These are phyloP conservation scores for Lycium ferocissimum DNA, from an alignment of 257 asterid species.

Conservation along the genomic window DNA sequence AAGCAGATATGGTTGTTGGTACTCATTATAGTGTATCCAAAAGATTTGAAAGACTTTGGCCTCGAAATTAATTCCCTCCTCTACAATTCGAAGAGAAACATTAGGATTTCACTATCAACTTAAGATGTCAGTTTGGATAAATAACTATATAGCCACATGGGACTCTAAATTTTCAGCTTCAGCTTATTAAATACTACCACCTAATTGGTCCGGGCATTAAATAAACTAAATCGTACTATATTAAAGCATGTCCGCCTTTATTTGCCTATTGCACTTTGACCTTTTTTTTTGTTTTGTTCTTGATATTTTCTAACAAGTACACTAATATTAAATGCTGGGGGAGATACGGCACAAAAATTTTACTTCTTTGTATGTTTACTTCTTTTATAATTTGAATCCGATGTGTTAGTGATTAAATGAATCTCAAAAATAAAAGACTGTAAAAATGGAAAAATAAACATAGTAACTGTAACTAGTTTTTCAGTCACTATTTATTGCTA, in stretches of 20 bases:
- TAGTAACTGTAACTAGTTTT: no score
- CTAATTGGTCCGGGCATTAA: neutral
- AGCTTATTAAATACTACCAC: neutral
- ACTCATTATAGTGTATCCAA: neutral
- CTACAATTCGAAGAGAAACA: neutral
- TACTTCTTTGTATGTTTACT: neutral
- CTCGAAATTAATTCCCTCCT: slow-evolving; percentile 10
- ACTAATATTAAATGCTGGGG: neutral
- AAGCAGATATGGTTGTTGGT: slow-evolving; percentile 27
- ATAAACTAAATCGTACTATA: neutral
- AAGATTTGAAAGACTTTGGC: neutral
- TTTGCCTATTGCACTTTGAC: slow-evolving; percentile 4
- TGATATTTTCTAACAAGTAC: neutral
- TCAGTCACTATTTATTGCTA: no score
- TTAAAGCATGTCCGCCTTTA: slow-evolving; percentile 10
- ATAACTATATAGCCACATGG: neutral
- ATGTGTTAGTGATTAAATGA: no score
- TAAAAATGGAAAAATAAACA: no score
- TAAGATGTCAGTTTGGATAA: slow-evolving; percentile 18
- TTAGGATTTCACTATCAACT: slow-evolving; percentile 9
- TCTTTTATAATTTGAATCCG: no score
- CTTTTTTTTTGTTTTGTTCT: neutral
- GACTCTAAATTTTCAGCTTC: neutral
- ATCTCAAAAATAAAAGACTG: no score
- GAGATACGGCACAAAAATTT: neutral